Percentiles rank a stretch among this genome's conserved stretches.
These are phyloP conservation scores for Glycine latifolia DNA, from an alignment of 306 rosid species.

Conservation along the genomic window DNA sequence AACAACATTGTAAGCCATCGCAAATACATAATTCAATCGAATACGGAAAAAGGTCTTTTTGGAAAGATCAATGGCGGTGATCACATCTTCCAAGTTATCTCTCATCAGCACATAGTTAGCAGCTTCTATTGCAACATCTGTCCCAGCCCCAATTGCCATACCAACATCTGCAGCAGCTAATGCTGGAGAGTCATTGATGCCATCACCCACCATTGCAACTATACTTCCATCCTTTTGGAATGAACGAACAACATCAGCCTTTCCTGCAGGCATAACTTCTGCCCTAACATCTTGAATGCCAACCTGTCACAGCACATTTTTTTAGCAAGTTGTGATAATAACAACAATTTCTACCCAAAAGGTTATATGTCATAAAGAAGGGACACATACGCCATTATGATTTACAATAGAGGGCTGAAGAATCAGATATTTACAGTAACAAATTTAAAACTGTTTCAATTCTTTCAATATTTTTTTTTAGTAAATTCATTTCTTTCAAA, in stretches of 20 bases:
- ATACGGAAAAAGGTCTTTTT: constrained; percentile 79
- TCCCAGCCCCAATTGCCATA: constrained; percentile 93
- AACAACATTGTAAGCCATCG: constrained; percentile 89
- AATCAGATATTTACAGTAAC: constrained; percentile 12
- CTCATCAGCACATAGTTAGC: constrained; percentile 92
- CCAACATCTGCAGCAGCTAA: constrained; percentile 89
- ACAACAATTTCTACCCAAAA: constrained; percentile 3
- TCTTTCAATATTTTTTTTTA: not conserved
- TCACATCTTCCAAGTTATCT: constrained; percentile 85
- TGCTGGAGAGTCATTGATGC: constrained; percentile 93
- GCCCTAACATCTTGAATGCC: constrained; percentile 86
- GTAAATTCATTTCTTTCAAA: not conserved
- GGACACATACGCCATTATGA: not conserved
- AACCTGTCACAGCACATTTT: constrained; percentile 58
- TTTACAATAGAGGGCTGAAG: not conserved
- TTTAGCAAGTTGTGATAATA: constrained; percentile 12
- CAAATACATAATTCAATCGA: constrained; percentile 77
- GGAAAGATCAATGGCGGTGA: constrained; percentile 90
- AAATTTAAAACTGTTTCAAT: not conserved
- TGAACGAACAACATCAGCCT: constrained; percentile 76
- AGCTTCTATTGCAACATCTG: constrained; percentile 92
- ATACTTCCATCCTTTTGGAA: constrained; percentile 76
- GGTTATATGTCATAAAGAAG: not conserved
- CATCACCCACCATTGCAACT: constrained; percentile 97
- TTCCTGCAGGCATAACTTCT: constrained; percentile 97